A percentile compares a stretch with the other conserved stretches of the same genome.
These are phyloP conservation scores for Vigna reflexopilosa DNA, from an alignment of 306 rosid genomes.

Conservation along the genomic window DNA sequence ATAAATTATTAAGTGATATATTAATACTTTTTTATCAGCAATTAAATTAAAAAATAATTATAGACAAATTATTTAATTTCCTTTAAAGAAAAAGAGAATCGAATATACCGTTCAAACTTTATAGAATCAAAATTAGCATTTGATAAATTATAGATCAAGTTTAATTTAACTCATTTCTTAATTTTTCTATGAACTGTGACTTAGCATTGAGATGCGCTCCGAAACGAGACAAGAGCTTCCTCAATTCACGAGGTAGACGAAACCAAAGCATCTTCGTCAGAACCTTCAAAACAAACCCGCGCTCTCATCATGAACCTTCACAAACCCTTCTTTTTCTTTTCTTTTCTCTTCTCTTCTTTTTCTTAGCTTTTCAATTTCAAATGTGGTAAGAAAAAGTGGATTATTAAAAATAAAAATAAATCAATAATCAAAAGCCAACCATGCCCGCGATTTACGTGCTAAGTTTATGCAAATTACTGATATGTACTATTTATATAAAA, in stretches of 20 bases:
- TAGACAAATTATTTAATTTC: no score
- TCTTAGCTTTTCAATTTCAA: background rate
- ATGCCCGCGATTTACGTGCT: constrained; percentile 41
- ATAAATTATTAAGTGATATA: no score
- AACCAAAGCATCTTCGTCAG: background rate
- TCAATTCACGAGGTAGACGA: constrained; percentile 41
- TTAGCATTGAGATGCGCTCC: constrained; percentile 20
- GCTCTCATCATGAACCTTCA: constrained; percentile 42
- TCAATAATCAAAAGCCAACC: background rate
- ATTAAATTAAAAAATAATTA: no score
- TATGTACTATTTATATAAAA: no score
- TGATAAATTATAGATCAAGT: no score
- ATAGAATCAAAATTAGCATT: no score
- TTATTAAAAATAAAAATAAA: background rate
- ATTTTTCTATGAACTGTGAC: background rate
- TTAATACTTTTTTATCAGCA: no score
- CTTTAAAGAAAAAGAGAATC: no score
- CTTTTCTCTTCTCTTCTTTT: background rate
- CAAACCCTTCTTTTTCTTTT: background rate
- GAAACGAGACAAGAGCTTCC: constrained; percentile 21
- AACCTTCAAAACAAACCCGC: constrained; percentile 11
- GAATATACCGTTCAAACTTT: no score
- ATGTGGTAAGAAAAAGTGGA: background rate
- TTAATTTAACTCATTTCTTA: no score
- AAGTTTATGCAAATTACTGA: background rate